These are phyloP conservation scores for Paraphaeosphaeria minitans DNA, from an alignment of 2,329 filamentous ascomycete species.

Conservation along the genomic window DNA sequence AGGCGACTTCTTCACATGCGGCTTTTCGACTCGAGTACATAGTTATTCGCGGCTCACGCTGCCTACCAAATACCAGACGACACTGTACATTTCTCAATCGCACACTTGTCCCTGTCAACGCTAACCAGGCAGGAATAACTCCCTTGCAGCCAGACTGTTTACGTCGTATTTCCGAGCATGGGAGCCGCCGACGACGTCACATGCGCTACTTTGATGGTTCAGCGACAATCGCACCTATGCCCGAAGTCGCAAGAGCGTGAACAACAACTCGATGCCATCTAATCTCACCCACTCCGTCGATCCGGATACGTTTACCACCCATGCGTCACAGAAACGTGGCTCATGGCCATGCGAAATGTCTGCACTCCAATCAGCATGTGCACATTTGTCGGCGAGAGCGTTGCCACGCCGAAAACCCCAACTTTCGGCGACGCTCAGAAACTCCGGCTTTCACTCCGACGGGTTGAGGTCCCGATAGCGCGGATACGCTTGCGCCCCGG, in stretches of 20 bases:
- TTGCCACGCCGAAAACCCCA: background rate
- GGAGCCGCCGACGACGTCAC: background rate
- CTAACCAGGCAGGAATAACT: background rate
- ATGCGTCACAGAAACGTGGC: background rate
- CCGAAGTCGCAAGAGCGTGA: background rate
- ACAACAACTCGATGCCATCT: background rate
- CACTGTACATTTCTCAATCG: background rate
- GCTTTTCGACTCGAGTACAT: constrained; percentile 8
- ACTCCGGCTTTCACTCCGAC: constrained; percentile 3
- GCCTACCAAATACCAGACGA: constrained; percentile 6
- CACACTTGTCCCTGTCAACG: background rate
- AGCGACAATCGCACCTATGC: background rate
- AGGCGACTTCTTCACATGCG: background rate
- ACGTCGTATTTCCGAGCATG: background rate
- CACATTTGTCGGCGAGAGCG: background rate
- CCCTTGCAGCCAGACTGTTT: background rate
- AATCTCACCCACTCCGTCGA: background rate
- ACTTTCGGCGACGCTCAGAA: background rate
- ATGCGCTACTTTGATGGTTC: background rate
- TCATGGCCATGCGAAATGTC: background rate
- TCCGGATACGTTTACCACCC: background rate
- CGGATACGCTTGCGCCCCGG: constrained; percentile 11
- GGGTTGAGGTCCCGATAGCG: background rate
- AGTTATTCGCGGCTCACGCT: constrained; percentile 8
- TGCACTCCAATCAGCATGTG: background rate